phyloP scores from a whole-genome alignment of 371 early-diverging fungal species.

The Mucor mucedo region DNA sequence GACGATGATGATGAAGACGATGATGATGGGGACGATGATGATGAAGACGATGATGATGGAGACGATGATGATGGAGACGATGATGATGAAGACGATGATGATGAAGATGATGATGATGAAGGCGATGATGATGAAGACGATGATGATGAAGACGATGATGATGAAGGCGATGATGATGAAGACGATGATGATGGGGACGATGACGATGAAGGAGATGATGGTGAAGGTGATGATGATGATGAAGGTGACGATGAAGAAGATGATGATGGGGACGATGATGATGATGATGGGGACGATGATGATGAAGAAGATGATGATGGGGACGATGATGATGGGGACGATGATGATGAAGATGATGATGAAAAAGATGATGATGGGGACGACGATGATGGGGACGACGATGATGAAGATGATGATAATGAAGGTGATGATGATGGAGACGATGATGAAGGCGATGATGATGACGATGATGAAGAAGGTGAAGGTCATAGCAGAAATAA shows the following conservation, averaged over 20 bases:
- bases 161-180: too few relatives aligned
- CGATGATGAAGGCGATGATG: too few relatives aligned
- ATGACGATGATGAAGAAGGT: too few relatives aligned
- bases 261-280: background rate
- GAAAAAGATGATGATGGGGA: background rate
- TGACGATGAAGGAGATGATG: background rate
- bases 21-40: background rate
- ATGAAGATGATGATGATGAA: background rate
- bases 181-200: too few relatives aligned
- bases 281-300: background rate
- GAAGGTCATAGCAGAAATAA: too few relatives aligned
- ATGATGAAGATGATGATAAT: slow-evolving; percentile 1
- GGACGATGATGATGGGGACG: background rate
- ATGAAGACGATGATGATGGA: background rate
- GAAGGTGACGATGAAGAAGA: slow-evolving; percentile 5
- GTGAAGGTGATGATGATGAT: background rate
- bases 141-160: background rate
- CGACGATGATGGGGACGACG: background rate
- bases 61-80: background rate
- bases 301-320: background rate
- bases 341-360: background rate
- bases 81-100: background rate
- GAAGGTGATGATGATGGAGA: background rate
- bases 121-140: background rate
- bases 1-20: slow-evolving; percentile 1